These are phyloP conservation scores for Trametes cinnabarina DNA, from an alignment of 768 basidiomycete genomes.

Conservation along the genomic window DNA sequence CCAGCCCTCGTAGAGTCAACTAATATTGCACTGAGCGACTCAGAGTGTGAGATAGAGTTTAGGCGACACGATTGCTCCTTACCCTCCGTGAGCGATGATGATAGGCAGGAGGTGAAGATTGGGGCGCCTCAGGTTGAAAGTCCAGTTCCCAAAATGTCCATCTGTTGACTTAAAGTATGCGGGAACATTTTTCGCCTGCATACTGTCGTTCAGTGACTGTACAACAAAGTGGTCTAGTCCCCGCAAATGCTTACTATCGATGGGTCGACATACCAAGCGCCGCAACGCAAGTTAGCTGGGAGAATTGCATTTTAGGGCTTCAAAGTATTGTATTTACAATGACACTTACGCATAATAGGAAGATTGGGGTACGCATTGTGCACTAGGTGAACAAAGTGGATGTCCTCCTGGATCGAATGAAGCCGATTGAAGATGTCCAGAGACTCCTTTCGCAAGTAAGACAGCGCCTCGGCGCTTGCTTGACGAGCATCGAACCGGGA, in stretches of 20 bases:
- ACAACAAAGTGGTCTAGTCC: not conserved
- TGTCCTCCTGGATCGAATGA: constrained; percentile 81
- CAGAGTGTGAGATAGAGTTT: not conserved
- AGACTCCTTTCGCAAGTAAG: constrained; percentile 63
- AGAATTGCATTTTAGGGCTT: constrained; percentile 9
- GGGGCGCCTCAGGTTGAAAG: constrained; percentile 78
- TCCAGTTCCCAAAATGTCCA: constrained; percentile 83
- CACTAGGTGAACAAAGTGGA: constrained; percentile 62
- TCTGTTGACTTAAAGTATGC: constrained; percentile 95
- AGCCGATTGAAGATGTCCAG: constrained; percentile 83
- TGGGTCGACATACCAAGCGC: constrained; percentile 90
- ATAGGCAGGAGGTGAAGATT: constrained; percentile 77
- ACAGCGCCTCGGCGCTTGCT: constrained; percentile 33
- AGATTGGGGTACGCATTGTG: constrained; percentile 45
- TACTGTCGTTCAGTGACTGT: constrained; percentile 19
- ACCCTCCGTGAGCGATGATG: constrained; percentile 60
- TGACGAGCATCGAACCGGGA: constrained; percentile 1
- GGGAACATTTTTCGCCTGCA: constrained; percentile 32
- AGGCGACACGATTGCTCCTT: constrained; percentile 19
- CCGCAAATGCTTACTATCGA: constrained; percentile 42
- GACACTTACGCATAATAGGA: constrained; percentile 54
- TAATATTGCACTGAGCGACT: constrained; percentile 58
- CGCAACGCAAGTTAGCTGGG: constrained; percentile 88
- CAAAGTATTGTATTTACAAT: too few species aligned
- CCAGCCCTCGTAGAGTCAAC: constrained; percentile 93